A percentile compares a stretch with the other conserved stretches of the same genome.
These are phyloP conservation scores for Barnettozyma populi DNA, from an alignment of 805 yeast genomes.

Conservation along the genomic window DNA sequence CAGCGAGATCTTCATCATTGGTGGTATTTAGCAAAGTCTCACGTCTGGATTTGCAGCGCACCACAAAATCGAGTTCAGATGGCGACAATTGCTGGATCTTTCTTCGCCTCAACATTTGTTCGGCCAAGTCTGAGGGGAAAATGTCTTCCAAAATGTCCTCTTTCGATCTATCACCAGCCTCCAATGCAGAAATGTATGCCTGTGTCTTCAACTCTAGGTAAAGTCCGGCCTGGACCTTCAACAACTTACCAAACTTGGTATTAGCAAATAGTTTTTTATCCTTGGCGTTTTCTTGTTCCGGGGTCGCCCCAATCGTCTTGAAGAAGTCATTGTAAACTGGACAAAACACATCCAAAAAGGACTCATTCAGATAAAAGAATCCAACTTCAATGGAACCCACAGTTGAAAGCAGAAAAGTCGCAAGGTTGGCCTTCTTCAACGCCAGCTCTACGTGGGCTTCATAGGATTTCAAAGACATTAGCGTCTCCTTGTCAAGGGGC, in stretches of 20 bases:
- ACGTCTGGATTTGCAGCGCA: conserved; percentile 66
- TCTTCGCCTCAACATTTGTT: conserved; percentile 34
- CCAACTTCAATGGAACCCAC: conserved; percentile 84
- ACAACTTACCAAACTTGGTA: conserved; percentile 57
- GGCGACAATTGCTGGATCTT: conserved; percentile 46
- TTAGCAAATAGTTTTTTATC: neutral
- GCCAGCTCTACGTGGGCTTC: conserved; percentile 32
- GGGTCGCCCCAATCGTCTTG: conserved; percentile 1
- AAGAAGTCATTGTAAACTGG: conserved; percentile 35
- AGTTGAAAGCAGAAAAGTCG: conserved; percentile 84
- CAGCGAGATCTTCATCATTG: conserved; percentile 49
- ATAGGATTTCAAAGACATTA: conserved; percentile 13
- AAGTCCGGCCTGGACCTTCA: conserved; percentile 76
- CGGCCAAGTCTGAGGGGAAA: conserved; percentile 61
- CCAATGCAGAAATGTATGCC: conserved; percentile 85
- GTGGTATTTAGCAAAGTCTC: conserved; percentile 47
- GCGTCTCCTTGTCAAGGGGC: conserved; percentile 2
- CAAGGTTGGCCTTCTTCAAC: conserved; percentile 76
- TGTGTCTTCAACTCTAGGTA: conserved; percentile 90
- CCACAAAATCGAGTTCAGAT: conserved; percentile 73
- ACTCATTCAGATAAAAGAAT: conserved; percentile 77
- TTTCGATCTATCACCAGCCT: conserved; percentile 51
- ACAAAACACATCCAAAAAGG: conserved; percentile 82
- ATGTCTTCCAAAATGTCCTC: conserved; percentile 68
- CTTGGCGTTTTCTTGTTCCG: neutral